phyloP scores from a whole-genome alignment of 345 rosid genomes.

The Hibiscus trionum region DNA sequence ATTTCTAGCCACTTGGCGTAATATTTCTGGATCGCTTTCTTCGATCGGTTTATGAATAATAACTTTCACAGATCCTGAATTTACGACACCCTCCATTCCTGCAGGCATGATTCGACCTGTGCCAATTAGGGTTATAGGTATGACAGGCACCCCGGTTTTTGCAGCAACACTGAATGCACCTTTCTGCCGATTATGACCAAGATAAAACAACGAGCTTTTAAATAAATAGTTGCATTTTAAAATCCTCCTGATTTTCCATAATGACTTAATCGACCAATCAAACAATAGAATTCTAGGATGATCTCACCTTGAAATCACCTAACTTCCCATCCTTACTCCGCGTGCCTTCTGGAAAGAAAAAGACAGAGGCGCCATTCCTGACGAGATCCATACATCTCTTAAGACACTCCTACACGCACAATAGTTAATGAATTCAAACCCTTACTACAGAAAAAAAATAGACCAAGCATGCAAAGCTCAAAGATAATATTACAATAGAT shows the following conservation, averaged over 20 bases:
- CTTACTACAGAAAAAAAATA: background rate
- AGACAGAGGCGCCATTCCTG: constrained; percentile 76
- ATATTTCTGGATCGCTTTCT: constrained; percentile 52
- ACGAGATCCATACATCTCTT: constrained; percentile 74
- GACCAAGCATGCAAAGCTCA: background rate
- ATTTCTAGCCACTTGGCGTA: constrained; percentile 62
- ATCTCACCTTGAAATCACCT: constrained; percentile 77
- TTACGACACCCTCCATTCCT: constrained; percentile 67
- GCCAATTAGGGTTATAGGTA: constrained; percentile 79
- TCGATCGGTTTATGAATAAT: constrained; percentile 64
- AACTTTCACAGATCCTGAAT: constrained; percentile 57
- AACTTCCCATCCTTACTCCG: constrained; percentile 79
- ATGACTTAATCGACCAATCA: background rate
- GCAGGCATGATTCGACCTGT: constrained; percentile 95
- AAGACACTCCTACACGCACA: constrained; percentile 59
- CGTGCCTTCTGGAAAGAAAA: constrained; percentile 93
- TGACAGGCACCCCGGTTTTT: constrained; percentile 69
- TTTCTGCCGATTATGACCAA: constrained; percentile 44
- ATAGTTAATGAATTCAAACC: constrained; percentile 15
- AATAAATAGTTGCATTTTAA: background rate
- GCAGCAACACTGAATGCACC: constrained; percentile 90
- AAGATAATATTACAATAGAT: background rate
- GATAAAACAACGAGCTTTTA: constrained; percentile 13
- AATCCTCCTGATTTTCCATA: background rate
- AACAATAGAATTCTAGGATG: background rate